Percentiles rank a stretch among this genome's conserved stretches.
phyloP scores from a whole-genome alignment of 805 yeast genomes.

The Wickerhamiella cacticola region DNA sequence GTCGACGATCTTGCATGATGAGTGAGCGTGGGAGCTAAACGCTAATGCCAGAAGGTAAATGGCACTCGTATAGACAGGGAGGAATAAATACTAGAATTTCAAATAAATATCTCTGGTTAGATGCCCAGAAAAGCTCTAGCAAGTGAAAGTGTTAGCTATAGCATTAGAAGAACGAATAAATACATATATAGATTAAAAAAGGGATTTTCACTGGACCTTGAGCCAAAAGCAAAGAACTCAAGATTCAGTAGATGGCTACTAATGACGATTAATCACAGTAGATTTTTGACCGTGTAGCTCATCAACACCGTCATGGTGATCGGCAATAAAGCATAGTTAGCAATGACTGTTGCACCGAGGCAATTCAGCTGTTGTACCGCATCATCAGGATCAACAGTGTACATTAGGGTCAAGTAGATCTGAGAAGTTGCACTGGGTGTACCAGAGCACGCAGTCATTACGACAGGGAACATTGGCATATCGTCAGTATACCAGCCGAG shows the following conservation, averaged over 20 bases:
- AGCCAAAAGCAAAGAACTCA: no score
- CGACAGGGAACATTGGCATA: slow-evolving; percentile 53
- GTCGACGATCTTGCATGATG: slow-evolving; percentile 29
- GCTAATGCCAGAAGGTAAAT: no score
- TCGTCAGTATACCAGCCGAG: slow-evolving; percentile 52
- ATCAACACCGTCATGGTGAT: slow-evolving; percentile 64
- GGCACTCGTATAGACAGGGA: no score
- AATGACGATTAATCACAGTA: slow-evolving; percentile 12
- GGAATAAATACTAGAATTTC: no score
- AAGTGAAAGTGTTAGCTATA: no score
- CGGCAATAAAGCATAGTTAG: slow-evolving; percentile 58
- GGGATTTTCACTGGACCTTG: no score
- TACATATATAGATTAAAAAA: no score
- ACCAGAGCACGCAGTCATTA: slow-evolving; percentile 61
- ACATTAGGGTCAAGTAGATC: slow-evolving; percentile 79
- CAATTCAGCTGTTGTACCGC: slow-evolving; percentile 60
- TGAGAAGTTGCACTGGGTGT: slow-evolving; percentile 83
- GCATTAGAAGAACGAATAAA: no score
- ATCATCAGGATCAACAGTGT: slow-evolving; percentile 45
- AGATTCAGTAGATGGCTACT: no score
- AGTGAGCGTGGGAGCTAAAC: no score
- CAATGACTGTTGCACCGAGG: slow-evolving; percentile 59
- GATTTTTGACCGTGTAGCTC: slow-evolving; percentile 43
- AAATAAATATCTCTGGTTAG: no score
- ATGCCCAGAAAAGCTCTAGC: no score